Base-by-base conservation (phyloP, 2,329 filamentous ascomycete genomes). In the Bipolaris oryzae region DNA sequence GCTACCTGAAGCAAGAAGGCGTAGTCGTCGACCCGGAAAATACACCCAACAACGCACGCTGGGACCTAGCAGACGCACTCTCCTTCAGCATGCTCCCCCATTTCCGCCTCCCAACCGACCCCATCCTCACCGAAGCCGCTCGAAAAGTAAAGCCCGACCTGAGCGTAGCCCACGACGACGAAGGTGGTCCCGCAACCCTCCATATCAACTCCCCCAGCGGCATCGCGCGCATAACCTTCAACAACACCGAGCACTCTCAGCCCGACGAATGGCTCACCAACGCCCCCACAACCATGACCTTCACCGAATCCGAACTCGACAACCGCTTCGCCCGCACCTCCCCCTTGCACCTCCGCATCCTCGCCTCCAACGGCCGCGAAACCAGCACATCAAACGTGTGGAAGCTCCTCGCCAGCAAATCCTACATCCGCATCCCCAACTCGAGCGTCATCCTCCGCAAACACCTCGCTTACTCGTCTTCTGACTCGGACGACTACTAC, bases 331-430 rank as follows among this genome's bases (percentile, higher is more conserved):
- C 73, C 45, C 62, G 64, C 6, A 50, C 48, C 0, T 54, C 72
- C 7, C 57, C 70, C 1, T 63, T 81, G 1, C 64, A 64, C 10
- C 47, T 80, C 15, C 64, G 73, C 0, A 39, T 71, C 5, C 62
- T 80, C 4, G 75, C 68, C 0, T 74, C 77, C 70, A 81, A 82
- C 56, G 80, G 79, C 9, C 78, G 77, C 54, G 66, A 73, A 34
- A 66, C 58, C 5, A 66, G 53, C 1, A 53, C 76, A 9, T 53
- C 50, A 2, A 59, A 80, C 53, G 62, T 77, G 1, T 78, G 77
- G 73, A 68, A 62, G 21, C 48, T 50, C 3, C 64, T 80, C 41
- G 49, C 60, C 7, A 66, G 62, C 34, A 63, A 56, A 31, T 55
- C 71, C 1, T 76, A 68, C 50, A 66, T 82, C 39, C 69, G 62